Percentiles rank a stretch among this genome's conserved stretches.
These are phyloP conservation scores for Globisporangium uncinulatum DNA, from an alignment of 352 stramenopile genomes.

Conservation along the genomic window DNA sequence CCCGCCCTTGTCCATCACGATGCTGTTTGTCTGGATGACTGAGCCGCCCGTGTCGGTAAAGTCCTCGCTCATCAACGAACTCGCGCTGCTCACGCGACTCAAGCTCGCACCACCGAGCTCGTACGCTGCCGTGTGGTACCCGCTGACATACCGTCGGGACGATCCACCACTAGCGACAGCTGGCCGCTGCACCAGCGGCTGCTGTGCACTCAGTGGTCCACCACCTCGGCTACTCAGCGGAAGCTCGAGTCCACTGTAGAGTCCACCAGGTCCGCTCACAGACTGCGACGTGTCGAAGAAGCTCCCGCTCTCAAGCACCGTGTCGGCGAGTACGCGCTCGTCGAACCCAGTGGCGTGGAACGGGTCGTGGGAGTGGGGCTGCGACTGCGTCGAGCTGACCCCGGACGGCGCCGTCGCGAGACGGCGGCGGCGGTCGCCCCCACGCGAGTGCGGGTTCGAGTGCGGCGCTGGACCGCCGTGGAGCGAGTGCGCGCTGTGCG, in stretches of 20 bases:
- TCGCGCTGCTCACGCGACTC: slow-evolving; percentile 41
- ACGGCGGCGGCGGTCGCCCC: not conserved
- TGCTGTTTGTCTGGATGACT: slow-evolving; percentile 46
- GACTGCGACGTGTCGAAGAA: slow-evolving; percentile 28
- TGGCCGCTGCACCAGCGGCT: slow-evolving; percentile 23
- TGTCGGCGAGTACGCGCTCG: slow-evolving; percentile 29
- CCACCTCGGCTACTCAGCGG: slow-evolving; percentile 21
- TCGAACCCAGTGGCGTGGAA: slow-evolving; percentile 46
- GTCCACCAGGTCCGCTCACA: slow-evolving; percentile 1
- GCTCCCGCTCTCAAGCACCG: slow-evolving; percentile 18
- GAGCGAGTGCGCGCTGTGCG: slow-evolving; percentile 34
- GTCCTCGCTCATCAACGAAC: slow-evolving; percentile 36
- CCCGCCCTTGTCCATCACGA: slow-evolving; percentile 54
- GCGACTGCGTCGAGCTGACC: slow-evolving; percentile 20
- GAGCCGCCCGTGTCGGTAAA: slow-evolving; percentile 17
- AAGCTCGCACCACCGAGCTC: slow-evolving; percentile 25
- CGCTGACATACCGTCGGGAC: slow-evolving; percentile 13
- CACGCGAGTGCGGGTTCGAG: not conserved
- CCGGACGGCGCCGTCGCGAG: slow-evolving; percentile 7
- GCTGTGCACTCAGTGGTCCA: slow-evolving; percentile 9
- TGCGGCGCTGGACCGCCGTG: slow-evolving; percentile 35
- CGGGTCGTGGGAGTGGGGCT: slow-evolving; percentile 2
- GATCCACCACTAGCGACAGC: slow-evolving; percentile 18
- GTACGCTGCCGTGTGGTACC: slow-evolving; percentile 18
- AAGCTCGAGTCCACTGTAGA: slow-evolving; percentile 11